Evolutionary conservation across 305 asterid species (phyloP).

Genomic region (Fraxinus platypoda): DNA sequence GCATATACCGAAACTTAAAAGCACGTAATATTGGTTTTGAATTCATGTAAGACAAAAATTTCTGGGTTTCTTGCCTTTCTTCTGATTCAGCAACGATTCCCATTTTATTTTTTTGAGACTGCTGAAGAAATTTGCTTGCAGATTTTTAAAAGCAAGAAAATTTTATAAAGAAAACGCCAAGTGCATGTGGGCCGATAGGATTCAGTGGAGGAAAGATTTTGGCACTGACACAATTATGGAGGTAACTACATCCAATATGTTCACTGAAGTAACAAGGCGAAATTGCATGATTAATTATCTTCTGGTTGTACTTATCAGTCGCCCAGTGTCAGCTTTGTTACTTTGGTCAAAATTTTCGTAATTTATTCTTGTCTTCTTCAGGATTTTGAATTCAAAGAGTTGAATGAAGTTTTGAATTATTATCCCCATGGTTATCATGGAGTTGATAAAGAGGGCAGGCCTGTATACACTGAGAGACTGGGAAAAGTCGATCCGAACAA

Average conservation of each 20-base stretch:
- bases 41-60: not conserved
- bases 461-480: constrained; percentile 85
- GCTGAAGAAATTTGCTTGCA: constrained; percentile 29
- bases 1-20: not conserved
- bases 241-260: constrained; percentile 38
- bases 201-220: constrained; percentile 95
- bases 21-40: not conserved
- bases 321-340: not conserved
- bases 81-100: constrained; percentile 16
- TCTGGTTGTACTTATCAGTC: not conserved
- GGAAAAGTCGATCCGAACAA: constrained; percentile 87
- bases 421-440: constrained; percentile 99
- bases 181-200: constrained; percentile 97
- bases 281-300: not conserved
- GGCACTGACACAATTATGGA: constrained; percentile 69
- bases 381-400: constrained; percentile 86
- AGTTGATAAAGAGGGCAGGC: constrained; percentile 91
- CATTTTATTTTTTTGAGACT: not conserved
- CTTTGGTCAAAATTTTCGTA: not conserved
- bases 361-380: constrained; percentile 20
- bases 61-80: constrained; percentile 9
- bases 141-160: constrained; percentile 93
- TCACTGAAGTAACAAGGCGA: not conserved
- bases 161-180: constrained; percentile 83
- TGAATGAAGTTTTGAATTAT: constrained; percentile 73